Base-by-base conservation (phyloP, 2,329 filamentous ascomycete genomes). In the Colletotrichum falcatum region DNA sequence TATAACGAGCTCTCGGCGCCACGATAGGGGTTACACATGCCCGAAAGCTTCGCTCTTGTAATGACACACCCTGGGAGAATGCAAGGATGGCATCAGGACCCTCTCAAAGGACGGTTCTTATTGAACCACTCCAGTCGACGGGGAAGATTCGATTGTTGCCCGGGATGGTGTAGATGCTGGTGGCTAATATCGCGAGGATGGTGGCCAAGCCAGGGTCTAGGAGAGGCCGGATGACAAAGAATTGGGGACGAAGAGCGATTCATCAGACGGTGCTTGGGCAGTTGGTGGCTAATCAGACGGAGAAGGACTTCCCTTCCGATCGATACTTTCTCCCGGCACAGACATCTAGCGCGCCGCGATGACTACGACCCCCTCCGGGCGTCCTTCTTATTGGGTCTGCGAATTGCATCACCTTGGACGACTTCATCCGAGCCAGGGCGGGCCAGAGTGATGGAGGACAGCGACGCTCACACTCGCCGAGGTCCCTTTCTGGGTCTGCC, bases 91-190 rank as follows among this genome's bases (percentile, higher is more conserved):
- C 48, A 53, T 51, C 23, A 6, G 48, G 39, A 14, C 28, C 42
- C 1, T 12, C 20, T n/a, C 20, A 8, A n/a, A 26, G 49, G 42
- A 37, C 8, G 14, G 44, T 20, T 23, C 39, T 35, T 42, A 28
- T 67, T 28, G 37, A 46, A 51, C 12, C n/a, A 12, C 18, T 18
- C 30, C 37, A 37, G 26, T 44, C 35, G 44, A 20, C 8, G 23
- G 30, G 42, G 35, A 28, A 26, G 42, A n/a, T 46, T 61, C 46
- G n/a, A n/a, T 48, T 35, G 53, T 53, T 54, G 28, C 16, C 67
- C n/a, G 33, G 67, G 64, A 44, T 67, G 23, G n/a, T n/a, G 58
- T 65, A 70, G 42, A 67, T 67, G 64, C n/a, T n/a, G n/a, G n/a
- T 67, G 63, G 46, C 53, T 26, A 30, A 53, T 48, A 58, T 39